Conservation (phyloP, 164 flowering plant species). For the Warburgia ugandensis region DNA sequence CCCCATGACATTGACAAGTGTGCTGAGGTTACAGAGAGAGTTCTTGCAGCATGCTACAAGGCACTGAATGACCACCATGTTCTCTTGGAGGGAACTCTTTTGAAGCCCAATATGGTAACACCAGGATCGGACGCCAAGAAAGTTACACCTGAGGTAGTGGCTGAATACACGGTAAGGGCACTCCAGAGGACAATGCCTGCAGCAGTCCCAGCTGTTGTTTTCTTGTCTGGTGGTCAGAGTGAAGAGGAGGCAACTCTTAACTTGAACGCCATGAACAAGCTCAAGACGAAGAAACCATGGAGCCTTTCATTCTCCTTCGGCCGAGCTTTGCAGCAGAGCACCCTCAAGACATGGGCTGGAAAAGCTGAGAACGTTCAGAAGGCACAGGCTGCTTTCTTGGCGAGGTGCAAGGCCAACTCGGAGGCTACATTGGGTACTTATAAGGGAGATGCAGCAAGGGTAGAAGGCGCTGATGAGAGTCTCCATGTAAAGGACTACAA, state of each 20-base stretch:
- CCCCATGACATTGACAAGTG: conserved; percentile 37
- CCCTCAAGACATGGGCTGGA: conserved; percentile 46
- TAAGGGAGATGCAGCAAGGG: conserved; percentile 29
- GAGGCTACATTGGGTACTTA: conserved; percentile 48
- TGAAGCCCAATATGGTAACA: conserved; percentile 54
- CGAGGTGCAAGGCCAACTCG: conserved; percentile 46
- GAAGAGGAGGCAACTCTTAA: conserved; percentile 47
- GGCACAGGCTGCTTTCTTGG: conserved; percentile 36
- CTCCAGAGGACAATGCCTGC: conserved; percentile 38
- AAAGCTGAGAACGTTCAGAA: conserved; percentile 36
- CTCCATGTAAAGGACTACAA: conserved; percentile 53
- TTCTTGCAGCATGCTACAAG: conserved; percentile 52
- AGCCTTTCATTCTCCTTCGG: conserved; percentile 39
- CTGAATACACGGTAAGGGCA: conserved; percentile 41
- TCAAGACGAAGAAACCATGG: conserved; percentile 47
- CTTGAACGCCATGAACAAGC: conserved; percentile 49
- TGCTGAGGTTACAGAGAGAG: conserved; percentile 45
- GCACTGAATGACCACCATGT: conserved; percentile 47
- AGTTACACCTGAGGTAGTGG: conserved; percentile 37
- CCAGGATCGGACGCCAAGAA: conserved; percentile 43
- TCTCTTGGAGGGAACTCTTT: conserved; percentile 38
- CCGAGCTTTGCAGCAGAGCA: conserved; percentile 44
- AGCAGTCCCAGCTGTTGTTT: conserved; percentile 44
- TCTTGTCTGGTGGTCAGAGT: conserved; percentile 46
- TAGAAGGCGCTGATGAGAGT: conserved; percentile 41